These are phyloP conservation scores for Calycina marina DNA, from an alignment of 2,329 filamentous ascomycete species.

Conservation along the genomic window DNA sequence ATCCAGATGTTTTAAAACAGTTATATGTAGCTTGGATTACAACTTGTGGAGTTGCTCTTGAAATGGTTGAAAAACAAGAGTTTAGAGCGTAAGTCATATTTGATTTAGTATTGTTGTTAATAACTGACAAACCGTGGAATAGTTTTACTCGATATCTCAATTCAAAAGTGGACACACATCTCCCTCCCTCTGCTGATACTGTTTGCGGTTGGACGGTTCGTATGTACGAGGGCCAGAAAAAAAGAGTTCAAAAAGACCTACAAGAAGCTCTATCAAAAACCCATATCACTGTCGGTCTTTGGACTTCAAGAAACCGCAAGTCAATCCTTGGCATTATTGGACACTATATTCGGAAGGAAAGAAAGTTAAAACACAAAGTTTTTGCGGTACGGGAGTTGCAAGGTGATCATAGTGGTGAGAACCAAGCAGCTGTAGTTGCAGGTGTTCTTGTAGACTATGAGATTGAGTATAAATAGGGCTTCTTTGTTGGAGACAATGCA, in stretches of 20 bases:
- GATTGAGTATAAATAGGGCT: background rate
- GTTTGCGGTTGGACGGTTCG: background rate
- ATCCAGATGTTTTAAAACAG: background rate
- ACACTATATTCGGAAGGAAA: slow-evolving; percentile 1
- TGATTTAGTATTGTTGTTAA: too few species aligned
- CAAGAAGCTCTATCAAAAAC: background rate
- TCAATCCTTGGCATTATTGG: slow-evolving; percentile 6
- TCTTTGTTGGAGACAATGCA: background rate
- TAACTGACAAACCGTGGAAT: too few species aligned
- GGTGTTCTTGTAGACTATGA: background rate
- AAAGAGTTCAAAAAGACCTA: background rate
- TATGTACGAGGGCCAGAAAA: background rate
- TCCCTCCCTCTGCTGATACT: background rate
- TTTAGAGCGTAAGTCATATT: too few species aligned
- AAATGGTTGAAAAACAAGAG: background rate
- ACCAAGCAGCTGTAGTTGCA: background rate
- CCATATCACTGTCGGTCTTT: slow-evolving; percentile 6
- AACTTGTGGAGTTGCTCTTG: background rate
- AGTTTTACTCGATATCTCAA: background rate
- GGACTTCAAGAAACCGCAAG: slow-evolving; percentile 7
- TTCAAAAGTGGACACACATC: background rate
- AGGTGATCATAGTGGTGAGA: background rate
- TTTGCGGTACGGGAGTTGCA: background rate
- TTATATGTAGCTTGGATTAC: background rate
- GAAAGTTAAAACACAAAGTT: background rate